Base-by-base conservation (phyloP, 148 eudicot species). In the Mesembryanthemum crystallinum region DNA sequence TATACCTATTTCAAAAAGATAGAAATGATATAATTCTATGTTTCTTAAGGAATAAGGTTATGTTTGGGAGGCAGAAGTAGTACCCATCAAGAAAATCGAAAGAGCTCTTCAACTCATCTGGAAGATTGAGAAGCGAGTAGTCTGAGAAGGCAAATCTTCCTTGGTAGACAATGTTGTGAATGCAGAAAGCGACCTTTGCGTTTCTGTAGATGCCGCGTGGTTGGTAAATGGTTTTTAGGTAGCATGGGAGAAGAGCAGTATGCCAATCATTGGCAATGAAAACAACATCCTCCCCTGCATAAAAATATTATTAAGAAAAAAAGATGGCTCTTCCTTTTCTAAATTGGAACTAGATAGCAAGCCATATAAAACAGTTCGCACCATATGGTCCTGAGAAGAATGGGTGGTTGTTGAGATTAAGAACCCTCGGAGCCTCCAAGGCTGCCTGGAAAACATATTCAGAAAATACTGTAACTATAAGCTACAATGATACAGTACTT, bases 191-290 rank as follows among this genome's bases (percentile, higher is more conserved):
- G 60, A 92, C 98, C 85, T 88, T 92, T 35, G 98, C 98, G 76
- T 73, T 87, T 69, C 39, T 79, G 84, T 89, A 90, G 49, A 90
- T 76, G 24, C 97, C 96, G 37, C 79, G 82, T 3, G 92, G 59
- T 74, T 94, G 81, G 88, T 94, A 94, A 75, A 84, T 76, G 60
- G 81, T 57, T 74, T 94, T 94, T 23, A 94, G 89, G 83, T 94
- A 94, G 77, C 96, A 88, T 2, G 98, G 95, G 33, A 94, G 84
- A 73, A 89, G 86, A 51, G 97, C 97, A 43, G 93, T 85, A 84
- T 94, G 98, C 97, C 98, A 94, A 69, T 94, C 98, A 52, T 94
- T 94, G 23, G 97, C 97, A 47, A 94, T 77, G 76, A 94, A 92
- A 63, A 89, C 77, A 68, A 94, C 90, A 87, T 92, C 90, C 61